Base-by-base conservation (phyloP, 108 stramenopile species). In the Discostella stelligeroides region DNA sequence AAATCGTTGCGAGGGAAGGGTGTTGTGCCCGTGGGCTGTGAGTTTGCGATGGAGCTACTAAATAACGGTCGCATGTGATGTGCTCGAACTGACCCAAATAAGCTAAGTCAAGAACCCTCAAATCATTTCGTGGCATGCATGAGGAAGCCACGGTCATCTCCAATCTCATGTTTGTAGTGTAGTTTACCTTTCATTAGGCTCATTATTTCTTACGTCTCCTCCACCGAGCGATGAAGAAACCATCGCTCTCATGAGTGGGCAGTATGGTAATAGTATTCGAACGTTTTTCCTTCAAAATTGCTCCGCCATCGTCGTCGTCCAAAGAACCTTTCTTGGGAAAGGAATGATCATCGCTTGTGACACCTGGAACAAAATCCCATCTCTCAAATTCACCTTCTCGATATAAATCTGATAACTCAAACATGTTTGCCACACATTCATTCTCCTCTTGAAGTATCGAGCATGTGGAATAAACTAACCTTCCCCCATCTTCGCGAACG, bases 11-110 rank as follows among this genome's bases (percentile, higher is more conserved):
- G 80, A 68, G 67, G 58, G 58, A 87, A 82, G 79, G 86, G 86
- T 21, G 83, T 81, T 41, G 70, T 86, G 60, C 85, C 85, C 0
- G 85, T 86, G 13, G 85, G 85, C 53, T 86, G 85, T 65, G 85
- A 86, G 50, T 83, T 86, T 77, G 85, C 85, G 18, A 68, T 73
- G 58, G 82, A 85, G 20, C 45, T 79, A 40, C 41, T 79, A 51
- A 68, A 66, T 42, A 30, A 37, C 24, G 70, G 55, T 39, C 71
- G 60, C 28, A 40, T 45, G 15, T 45, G 15, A 45, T 4, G 34
- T 34, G 34, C 34, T 34, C 34, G 34, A 34, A 34, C 3, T 34
- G 34, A 5, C 34, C 3, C 6, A 34, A 34, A 6, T 6, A 5
- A 34, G 34, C 34, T 5, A 34, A 6, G 34, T 34, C 34, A 34